Evolutionary conservation across 73 alveolate genomes (phyloP).

Genomic region (Urostyla sp.): DNA sequence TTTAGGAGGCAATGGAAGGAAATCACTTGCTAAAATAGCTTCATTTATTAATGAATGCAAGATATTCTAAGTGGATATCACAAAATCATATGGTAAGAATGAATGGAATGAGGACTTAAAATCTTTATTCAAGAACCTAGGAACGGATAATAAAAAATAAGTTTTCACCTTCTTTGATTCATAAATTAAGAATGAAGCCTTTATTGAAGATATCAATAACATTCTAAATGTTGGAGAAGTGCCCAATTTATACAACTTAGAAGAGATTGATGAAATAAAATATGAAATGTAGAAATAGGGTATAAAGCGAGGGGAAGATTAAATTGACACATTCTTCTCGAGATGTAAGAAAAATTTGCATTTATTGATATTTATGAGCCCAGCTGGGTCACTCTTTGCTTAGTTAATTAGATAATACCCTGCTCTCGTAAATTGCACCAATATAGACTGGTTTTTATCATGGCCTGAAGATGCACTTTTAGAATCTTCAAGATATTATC

Average conservation of each 20-base stretch:
- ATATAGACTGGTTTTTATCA: constrained; percentile 91
- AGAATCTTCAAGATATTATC: constrained; percentile 76
- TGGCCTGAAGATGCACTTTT: constrained; percentile 95
- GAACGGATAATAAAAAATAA: constrained; percentile 83
- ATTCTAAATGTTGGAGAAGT: constrained; percentile 94
- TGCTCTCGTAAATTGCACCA: constrained; percentile 92
- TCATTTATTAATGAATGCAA: constrained; percentile 87
- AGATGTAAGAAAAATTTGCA: constrained; percentile 89
- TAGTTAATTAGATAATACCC: constrained; percentile 89
- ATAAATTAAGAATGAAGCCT: constrained; percentile 84
- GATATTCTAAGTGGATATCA: constrained; percentile 85
- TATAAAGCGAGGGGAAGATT: constrained; percentile 79
- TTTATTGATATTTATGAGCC: constrained; percentile 88
- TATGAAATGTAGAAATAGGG: constrained; percentile 80
- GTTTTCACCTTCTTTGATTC: constrained; percentile 87
- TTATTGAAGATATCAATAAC: constrained; percentile 92
- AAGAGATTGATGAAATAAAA: constrained; percentile 89
- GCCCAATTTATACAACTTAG: constrained; percentile 90
- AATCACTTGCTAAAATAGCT: constrained; percentile 82
- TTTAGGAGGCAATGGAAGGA: constrained; percentile 95
- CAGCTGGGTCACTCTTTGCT: constrained; percentile 89
- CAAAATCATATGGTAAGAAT: constrained; percentile 82
- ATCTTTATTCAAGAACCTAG: constrained; percentile 79
- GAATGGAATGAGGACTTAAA: constrained; percentile 93
- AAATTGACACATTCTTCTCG: constrained; percentile 85